Evolutionary conservation across 345 rosid genomes (phyloP).

Genomic region (Dipteronia sinensis): DNA sequence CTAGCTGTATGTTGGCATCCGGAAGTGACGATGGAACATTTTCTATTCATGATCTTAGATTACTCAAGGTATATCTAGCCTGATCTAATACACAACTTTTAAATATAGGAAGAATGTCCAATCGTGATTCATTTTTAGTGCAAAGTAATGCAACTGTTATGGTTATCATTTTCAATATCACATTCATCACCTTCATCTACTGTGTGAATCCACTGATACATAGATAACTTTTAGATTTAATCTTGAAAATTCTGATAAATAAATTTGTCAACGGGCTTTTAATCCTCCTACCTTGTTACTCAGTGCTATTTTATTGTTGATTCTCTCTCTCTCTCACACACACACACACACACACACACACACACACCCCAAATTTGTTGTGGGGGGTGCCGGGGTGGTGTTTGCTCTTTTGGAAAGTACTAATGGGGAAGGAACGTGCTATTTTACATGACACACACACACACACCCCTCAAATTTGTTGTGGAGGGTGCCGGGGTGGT

Average conservation of each 20-base stretch:
- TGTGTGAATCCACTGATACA: neutral
- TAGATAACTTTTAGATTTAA: neutral
- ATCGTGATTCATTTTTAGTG: neutral
- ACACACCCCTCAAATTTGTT: no score
- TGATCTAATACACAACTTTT: neutral
- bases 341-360: no score
- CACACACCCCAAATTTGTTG: no score
- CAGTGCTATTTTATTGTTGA: neutral
- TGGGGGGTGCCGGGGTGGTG: neutral
- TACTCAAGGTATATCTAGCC: constrained; percentile 47
- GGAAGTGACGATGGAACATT: constrained; percentile 97
- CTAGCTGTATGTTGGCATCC: constrained; percentile 92
- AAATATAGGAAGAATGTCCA: neutral
- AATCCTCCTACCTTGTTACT: neutral
- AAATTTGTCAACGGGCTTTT: neutral
- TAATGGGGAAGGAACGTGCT: neutral
- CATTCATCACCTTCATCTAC: neutral
- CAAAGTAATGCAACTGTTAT: neutral
- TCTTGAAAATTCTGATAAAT: neutral
- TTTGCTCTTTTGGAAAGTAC: neutral
- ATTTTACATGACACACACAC: neutral
- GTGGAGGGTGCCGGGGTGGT: neutral
- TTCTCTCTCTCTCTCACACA: neutral
- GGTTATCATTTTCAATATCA: neutral
- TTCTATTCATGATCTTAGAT: constrained; percentile 88